Conservation (phyloP, 176 grass and related monocot species). For the Luzula sylvatica region DNA sequence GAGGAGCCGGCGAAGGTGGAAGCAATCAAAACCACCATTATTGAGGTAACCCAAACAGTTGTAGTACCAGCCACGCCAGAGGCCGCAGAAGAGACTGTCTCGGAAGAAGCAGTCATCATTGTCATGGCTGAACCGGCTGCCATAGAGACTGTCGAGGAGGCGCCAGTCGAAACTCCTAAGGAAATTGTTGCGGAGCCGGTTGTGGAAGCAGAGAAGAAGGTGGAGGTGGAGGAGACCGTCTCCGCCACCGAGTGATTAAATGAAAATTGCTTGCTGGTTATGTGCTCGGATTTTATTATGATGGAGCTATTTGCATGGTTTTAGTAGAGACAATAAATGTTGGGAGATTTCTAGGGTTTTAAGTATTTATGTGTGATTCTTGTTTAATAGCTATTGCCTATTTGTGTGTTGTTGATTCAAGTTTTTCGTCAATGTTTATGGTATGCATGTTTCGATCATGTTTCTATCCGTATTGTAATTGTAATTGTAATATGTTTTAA, state of each 20-base stretch:
- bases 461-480: no score
- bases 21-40: neutral
- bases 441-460: neutral
- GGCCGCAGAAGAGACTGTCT: neutral
- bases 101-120: neutral
- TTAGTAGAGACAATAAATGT: neutral
- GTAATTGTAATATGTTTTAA: conserved; percentile 1
- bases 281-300: neutral
- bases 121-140: neutral
- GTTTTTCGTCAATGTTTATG: neutral
- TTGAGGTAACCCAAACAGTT: neutral
- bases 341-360: conserved; percentile 6
- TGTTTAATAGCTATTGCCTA: conserved; percentile 1
- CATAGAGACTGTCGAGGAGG: conserved; percentile 10
- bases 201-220: neutral
- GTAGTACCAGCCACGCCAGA: conserved; percentile 2
- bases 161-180: neutral
- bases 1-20: conserved; percentile 14
- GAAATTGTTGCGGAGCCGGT: conserved; percentile 17
- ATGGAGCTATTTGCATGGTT: neutral
- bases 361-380: neutral
- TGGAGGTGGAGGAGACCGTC: neutral
- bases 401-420: conserved; percentile 6
- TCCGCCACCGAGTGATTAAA: conserved; percentile 4
- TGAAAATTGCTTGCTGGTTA: neutral